A percentile compares a stretch with the other conserved stretches of the same genome.
Evolutionary conservation across 1,284 basidiomycete genomes (phyloP).

Genomic region (Abortiporus biennis): DNA sequence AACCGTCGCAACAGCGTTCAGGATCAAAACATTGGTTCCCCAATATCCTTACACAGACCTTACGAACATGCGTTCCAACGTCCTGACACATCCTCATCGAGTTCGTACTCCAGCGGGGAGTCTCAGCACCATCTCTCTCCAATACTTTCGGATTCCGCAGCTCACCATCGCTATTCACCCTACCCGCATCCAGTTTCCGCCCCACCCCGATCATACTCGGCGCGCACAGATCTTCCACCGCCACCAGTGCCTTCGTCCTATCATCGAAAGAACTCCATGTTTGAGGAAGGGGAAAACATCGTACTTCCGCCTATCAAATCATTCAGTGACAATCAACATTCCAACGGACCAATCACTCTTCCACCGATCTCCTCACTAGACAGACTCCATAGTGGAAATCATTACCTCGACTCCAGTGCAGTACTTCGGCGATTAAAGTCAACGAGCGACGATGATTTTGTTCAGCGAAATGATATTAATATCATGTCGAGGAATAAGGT

Average conservation of each 20-base stretch:
- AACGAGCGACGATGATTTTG: slow-evolving; percentile 32
- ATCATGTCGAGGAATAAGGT: not conserved
- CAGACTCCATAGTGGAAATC: slow-evolving; percentile 39
- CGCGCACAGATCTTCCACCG: not conserved
- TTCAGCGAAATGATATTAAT: not conserved
- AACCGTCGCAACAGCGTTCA: slow-evolving; percentile 1
- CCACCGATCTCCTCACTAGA: slow-evolving; percentile 67
- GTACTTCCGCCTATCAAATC: slow-evolving; percentile 5
- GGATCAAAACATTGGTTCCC: slow-evolving; percentile 11
- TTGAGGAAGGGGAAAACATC: slow-evolving; percentile 3
- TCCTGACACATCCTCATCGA: slow-evolving; percentile 8
- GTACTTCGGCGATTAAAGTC: slow-evolving; percentile 52
- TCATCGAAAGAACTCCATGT: not conserved
- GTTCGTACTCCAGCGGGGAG: slow-evolving; percentile 1
- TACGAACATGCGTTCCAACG: slow-evolving; percentile 7
- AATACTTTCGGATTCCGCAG: slow-evolving; percentile 7
- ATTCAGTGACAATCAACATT: not conserved
- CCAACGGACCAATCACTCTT: slow-evolving; percentile 35
- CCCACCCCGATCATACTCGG: not conserved
- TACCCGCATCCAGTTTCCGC: slow-evolving; percentile 30
- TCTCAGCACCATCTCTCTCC: slow-evolving; percentile 4
- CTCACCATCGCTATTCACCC: slow-evolving; percentile 32
- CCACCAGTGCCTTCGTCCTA: not conserved
- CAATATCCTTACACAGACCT: slow-evolving; percentile 4
- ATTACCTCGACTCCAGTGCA: slow-evolving; percentile 51